Evolutionary conservation across 345 rosid species (phyloP).

Genomic region (Eucalyptus paniculata): DNA sequence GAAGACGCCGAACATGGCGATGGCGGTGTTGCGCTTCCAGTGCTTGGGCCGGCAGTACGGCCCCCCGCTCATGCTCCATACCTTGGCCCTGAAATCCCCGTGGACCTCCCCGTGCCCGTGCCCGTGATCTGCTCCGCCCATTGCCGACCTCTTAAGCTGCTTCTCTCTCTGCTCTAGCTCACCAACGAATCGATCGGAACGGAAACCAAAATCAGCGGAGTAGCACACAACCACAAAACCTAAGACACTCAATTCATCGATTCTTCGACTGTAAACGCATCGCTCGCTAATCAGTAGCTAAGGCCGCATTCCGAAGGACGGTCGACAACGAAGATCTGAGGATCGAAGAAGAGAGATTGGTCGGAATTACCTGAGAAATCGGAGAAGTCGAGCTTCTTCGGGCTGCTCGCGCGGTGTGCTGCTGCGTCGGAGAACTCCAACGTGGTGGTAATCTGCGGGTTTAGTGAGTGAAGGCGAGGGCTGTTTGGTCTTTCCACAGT

Average conservation of each 20-base stretch:
- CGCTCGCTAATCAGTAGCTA: background rate
- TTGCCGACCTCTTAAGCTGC: slow-evolving; percentile 1
- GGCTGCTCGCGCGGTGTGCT: background rate
- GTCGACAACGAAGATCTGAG: background rate
- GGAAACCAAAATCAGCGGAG: background rate
- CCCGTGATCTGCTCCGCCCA: slow-evolving; percentile 73
- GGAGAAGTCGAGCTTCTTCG: background rate
- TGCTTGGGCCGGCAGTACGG: slow-evolving; percentile 94
- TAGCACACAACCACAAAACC: background rate
- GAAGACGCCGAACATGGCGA: slow-evolving; percentile 78
- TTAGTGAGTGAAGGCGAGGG: background rate
- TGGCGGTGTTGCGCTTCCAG: slow-evolving; percentile 97
- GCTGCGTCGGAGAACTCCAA: background rate
- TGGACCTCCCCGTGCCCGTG: slow-evolving; percentile 51
- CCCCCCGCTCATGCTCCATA: slow-evolving; percentile 95
- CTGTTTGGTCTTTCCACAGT: background rate
- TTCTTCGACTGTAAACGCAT: background rate
- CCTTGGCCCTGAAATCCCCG: slow-evolving; percentile 83
- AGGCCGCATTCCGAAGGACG: background rate
- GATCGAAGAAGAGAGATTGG: background rate
- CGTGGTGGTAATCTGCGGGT: background rate
- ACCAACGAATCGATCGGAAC: background rate
- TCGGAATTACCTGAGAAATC: background rate
- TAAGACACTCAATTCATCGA: background rate
- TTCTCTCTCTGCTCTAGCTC: background rate